Conservation (phyloP, 1,139 yeast species). For the Yamadazyma trypodendri region DNA sequence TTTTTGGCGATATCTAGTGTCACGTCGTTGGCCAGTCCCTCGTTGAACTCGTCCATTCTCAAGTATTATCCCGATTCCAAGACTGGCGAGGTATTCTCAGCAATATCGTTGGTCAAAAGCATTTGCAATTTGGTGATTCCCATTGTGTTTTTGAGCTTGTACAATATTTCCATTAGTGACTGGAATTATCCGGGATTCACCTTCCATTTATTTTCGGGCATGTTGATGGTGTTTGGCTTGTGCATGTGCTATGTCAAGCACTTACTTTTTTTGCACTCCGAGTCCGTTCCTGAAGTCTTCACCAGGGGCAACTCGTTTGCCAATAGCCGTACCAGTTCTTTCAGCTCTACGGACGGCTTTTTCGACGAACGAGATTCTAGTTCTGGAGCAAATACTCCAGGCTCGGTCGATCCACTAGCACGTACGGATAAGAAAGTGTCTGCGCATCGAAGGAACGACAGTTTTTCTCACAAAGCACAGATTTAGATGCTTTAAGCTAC, state of each 20-base stretch:
- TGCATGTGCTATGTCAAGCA: conserved; percentile 15
- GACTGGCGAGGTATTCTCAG: conserved; percentile 42
- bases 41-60: conserved; percentile 32
- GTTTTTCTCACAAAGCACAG: conserved; percentile 10
- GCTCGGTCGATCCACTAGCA: background rate
- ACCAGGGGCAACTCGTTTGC: conserved; percentile 20
- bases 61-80: conserved; percentile 41
- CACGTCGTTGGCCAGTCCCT: conserved; percentile 38
- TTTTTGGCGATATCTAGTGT: conserved; percentile 32
- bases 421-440: conserved; percentile 9
- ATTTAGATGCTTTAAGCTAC: background rate
- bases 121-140: conserved; percentile 27
- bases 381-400: background rate
- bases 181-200: conserved; percentile 20
- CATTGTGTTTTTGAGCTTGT: conserved; percentile 25
- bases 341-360: conserved; percentile 1
- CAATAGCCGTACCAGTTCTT: conserved; percentile 6
- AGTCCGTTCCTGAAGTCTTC: conserved; percentile 13
- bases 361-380: background rate
- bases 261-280: conserved; percentile 14
- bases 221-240: conserved; percentile 10
- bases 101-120: conserved; percentile 33
- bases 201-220: conserved; percentile 11
- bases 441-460: conserved; percentile 20
- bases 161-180: conserved; percentile 21